Conservation (phyloP, 352 stramenopile genomes). For the Globisporangium uncinulatum region DNA sequence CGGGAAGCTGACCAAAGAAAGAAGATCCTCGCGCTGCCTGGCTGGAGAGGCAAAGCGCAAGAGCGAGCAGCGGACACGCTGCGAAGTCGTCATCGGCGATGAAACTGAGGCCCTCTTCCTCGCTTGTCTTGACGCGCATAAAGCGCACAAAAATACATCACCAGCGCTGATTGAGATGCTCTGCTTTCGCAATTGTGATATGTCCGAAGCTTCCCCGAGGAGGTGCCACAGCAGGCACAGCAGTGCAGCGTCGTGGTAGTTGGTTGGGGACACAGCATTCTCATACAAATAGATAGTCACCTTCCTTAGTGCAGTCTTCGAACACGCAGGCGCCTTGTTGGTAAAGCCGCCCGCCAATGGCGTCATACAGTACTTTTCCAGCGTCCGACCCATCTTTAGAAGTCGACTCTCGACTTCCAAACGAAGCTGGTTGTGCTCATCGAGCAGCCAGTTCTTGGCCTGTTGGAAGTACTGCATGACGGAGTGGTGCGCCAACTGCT, state of each 20-base stretch:
- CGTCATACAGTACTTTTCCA: background rate
- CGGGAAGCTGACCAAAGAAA: background rate
- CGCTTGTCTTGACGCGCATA: constrained; percentile 1
- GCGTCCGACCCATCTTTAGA: background rate
- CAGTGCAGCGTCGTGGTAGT: too few relatives aligned
- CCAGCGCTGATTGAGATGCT: too few relatives aligned
- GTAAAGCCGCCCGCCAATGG: too few relatives aligned
- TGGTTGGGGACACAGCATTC: too few relatives aligned
- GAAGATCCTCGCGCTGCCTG: background rate
- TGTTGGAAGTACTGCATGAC: constrained; percentile 1
- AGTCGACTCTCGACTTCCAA: background rate
- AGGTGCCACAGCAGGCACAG: too few relatives aligned
- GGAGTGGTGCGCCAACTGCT: background rate
- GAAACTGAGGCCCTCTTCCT: constrained; percentile 1
- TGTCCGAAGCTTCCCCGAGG: too few relatives aligned
- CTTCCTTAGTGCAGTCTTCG: too few relatives aligned
- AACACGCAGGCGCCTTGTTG: too few relatives aligned
- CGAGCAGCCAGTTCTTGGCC: background rate
- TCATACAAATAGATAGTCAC: too few relatives aligned
- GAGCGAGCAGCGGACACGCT: background rate
- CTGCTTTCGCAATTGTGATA: too few relatives aligned
- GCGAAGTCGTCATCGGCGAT: background rate
- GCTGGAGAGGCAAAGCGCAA: background rate
- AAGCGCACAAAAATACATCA: too few relatives aligned
- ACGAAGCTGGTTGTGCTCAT: background rate